A percentile compares a stretch with the other conserved stretches of the same genome.
Conservation (phyloP, 768 basidiomycete genomes). For the Lentinula edodes region DNA sequence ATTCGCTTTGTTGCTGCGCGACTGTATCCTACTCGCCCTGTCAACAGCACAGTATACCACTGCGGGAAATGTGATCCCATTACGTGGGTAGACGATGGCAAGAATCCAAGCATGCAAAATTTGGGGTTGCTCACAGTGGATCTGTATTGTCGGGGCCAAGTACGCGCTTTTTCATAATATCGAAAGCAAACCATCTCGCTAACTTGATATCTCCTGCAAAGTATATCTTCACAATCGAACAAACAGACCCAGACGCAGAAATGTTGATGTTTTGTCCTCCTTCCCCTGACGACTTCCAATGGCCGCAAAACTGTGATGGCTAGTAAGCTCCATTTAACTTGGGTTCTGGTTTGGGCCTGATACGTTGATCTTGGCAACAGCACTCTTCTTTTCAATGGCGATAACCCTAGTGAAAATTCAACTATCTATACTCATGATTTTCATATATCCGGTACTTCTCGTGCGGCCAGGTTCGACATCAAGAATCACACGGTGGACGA, state of each 20-base stretch:
- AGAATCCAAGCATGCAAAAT: constrained; percentile 30
- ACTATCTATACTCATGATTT: constrained; percentile 51
- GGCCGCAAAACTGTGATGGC: constrained; percentile 23
- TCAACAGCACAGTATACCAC: constrained; percentile 36
- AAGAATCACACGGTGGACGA: constrained; percentile 9
- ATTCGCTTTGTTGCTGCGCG: constrained; percentile 19
- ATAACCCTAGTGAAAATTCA: constrained; percentile 9
- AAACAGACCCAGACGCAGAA: constrained; percentile 30
- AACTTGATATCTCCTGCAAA: constrained; percentile 11
- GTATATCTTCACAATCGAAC: constrained; percentile 40
- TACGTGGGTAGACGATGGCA: constrained; percentile 47
- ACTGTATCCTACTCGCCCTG: constrained; percentile 48
- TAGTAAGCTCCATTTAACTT: not conserved
- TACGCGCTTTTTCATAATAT: constrained; percentile 14
- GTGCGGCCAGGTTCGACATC: constrained; percentile 15
- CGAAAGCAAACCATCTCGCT: not conserved
- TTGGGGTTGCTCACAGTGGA: constrained; percentile 41
- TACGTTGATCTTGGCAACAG: constrained; percentile 14
- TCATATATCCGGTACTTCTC: constrained; percentile 23
- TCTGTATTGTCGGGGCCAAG: constrained; percentile 38
- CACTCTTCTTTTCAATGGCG: constrained; percentile 27
- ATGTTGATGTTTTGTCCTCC: constrained; percentile 25
- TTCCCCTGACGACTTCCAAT: constrained; percentile 13
- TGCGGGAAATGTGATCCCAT: constrained; percentile 37
- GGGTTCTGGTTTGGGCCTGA: not conserved